A percentile compares a stretch with the other conserved stretches of the same genome.
These are phyloP conservation scores for Colletotrichum lindemuthianum DNA, from an alignment of 2,329 filamentous ascomycete species.

Conservation along the genomic window DNA sequence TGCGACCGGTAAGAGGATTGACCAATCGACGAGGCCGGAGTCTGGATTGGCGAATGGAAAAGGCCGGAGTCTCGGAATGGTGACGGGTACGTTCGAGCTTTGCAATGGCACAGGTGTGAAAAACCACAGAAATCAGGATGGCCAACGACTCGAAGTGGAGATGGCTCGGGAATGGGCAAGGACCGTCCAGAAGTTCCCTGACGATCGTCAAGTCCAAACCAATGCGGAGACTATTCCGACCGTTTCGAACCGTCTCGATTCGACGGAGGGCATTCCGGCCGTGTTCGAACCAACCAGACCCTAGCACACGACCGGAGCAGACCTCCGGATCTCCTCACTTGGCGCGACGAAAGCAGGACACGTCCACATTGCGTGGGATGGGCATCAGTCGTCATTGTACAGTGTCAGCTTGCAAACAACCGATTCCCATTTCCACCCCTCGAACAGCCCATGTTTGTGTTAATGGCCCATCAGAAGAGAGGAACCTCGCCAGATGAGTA, in stretches of 20 bases:
- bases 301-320: not conserved
- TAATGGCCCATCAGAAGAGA: not conserved
- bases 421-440: not conserved
- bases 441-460: not conserved
- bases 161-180: not conserved
- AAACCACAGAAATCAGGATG: not conserved
- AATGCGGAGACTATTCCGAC: not conserved
- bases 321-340: conserved; percentile 15
- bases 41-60: too few species aligned
- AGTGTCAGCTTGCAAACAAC: conserved; percentile 4
- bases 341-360: conserved; percentile 25
- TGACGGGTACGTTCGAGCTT: too few species aligned
- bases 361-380: not conserved
- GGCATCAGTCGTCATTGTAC: conserved; percentile 21
- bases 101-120: not conserved
- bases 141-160: not conserved
- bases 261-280: not conserved
- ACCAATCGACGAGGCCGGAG: not conserved
- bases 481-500: not conserved
- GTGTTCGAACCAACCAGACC: not conserved
- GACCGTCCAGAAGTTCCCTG: conserved; percentile 4
- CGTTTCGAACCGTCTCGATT: not conserved
- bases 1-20: not conserved
- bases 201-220: not conserved
- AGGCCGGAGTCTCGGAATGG: too few species aligned